phyloP scores from a whole-genome alignment of 768 basidiomycete genomes.

The Calocybe cyanea region DNA sequence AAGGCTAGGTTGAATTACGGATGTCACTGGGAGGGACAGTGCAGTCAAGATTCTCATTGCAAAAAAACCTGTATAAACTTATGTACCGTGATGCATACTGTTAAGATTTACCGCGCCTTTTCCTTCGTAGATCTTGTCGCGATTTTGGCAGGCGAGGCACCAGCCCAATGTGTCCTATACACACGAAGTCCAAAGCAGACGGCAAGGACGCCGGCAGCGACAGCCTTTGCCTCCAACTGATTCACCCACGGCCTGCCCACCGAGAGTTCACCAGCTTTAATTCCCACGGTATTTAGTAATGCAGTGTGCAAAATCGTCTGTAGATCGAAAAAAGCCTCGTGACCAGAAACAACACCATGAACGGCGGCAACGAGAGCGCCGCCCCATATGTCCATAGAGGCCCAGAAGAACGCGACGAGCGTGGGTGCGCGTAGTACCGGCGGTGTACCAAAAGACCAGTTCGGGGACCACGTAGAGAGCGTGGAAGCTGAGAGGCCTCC shows the following conservation, averaged over 20 bases:
- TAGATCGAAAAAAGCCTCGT: slow-evolving; percentile 7
- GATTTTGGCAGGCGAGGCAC: neutral
- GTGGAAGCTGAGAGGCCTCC: slow-evolving; percentile 44
- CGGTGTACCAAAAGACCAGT: slow-evolving; percentile 45
- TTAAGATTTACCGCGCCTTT: neutral
- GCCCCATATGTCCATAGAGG: slow-evolving; percentile 48
- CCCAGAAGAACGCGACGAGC: slow-evolving; percentile 25
- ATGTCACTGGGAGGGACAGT: too few relatives aligned
- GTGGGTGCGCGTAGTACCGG: slow-evolving; percentile 38
- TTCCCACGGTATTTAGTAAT: neutral
- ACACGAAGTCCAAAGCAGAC: slow-evolving; percentile 33
- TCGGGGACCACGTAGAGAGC: slow-evolving; percentile 36
- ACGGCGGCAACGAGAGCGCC: slow-evolving; percentile 38
- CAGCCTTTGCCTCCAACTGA: slow-evolving; percentile 26
- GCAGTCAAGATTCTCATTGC: too few relatives aligned
- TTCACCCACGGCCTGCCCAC: slow-evolving; percentile 7
- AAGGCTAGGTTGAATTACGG: too few relatives aligned
- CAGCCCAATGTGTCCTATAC: slow-evolving; percentile 24
- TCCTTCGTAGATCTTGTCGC: neutral
- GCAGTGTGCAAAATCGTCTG: slow-evolving; percentile 11
- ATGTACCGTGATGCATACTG: too few relatives aligned
- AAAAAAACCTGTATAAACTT: neutral
- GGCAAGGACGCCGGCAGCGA: slow-evolving; percentile 27
- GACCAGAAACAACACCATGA: slow-evolving; percentile 8
- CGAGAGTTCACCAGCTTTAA: neutral